phyloP scores from a whole-genome alignment of 2,329 filamentous ascomycete genomes.

The Sclerotinia spermophila region DNA sequence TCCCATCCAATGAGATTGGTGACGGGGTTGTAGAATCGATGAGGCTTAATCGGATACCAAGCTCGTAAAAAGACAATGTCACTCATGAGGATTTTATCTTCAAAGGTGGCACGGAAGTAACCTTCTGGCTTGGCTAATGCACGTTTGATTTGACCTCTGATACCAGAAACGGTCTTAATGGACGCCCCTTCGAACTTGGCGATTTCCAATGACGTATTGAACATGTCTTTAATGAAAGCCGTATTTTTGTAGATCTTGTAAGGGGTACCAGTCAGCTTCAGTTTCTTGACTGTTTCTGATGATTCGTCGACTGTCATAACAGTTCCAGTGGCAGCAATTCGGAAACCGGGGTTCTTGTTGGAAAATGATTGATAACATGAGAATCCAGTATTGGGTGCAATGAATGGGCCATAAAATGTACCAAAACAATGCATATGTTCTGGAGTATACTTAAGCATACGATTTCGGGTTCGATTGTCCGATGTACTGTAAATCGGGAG shows the following conservation, averaged over 20 bases:
- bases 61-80: conserved; percentile 95
- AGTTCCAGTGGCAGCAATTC: conserved; percentile 90
- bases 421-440: conserved; percentile 99
- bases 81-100: conserved; percentile 95
- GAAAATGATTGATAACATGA: conserved; percentile 89
- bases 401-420: conserved; percentile 90
- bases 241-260: conserved; percentile 99
- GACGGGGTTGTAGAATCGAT: conserved; percentile 94
- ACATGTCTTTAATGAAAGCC: conserved; percentile 98
- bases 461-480: conserved; percentile 87
- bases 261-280: conserved; percentile 88
- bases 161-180: conserved; percentile 92
- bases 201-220: conserved; percentile 86
- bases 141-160: conserved; percentile 95
- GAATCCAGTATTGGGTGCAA: conserved; percentile 94
- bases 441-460: conserved; percentile 98
- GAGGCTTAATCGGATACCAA: conserved; percentile 95
- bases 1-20: conserved; percentile 90
- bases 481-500: conserved; percentile 92
- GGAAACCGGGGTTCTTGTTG: conserved; percentile 80
- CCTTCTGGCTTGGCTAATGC: conserved; percentile 91
- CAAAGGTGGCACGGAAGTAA: conserved; percentile 93
- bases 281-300: conserved; percentile 98
- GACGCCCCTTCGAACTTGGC: conserved; percentile 97
- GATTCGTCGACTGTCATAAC: conserved; percentile 92